Base-by-base conservation (phyloP, 768 basidiomycete species). In the Pleurotus citrinopileatus region DNA sequence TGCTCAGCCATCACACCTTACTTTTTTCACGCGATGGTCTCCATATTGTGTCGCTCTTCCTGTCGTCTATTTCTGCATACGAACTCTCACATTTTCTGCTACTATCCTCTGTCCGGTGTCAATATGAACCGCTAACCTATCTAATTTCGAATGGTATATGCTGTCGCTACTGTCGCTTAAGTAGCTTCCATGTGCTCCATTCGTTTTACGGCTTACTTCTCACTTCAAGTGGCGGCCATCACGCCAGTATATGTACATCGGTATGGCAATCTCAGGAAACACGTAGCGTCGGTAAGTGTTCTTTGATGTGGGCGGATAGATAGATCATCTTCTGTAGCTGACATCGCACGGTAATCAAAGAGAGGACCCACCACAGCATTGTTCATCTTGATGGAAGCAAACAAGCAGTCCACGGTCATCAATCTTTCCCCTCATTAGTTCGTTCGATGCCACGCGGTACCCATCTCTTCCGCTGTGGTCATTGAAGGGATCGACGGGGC, bases 281-380 rank as follows among this genome's bases (percentile, higher is more conserved):
- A 25, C 23, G 15, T 4, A 23, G 15, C 47, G 19, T 22, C 25
- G 47, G 27, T 36, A 37, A 17, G n/a, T 51, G 34, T 17, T 36
- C 28, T n/a, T 20, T 51, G 48, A 22, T 19, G 23, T 36, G 12
- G 28, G n/a, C 6, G 27, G 26, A 32, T 22, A 28, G 32, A 19
- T 47, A 27, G 13, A 17, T 28, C 32, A 19, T 20, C 20, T 36
- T 37, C 38, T 19, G n/a, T 37, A 51, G 45, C 15, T 51, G 22
- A n/a, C 34, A 51, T 38, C 48, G 34, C 48, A 51, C 34, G 48
- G 29, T 47, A 26, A 47, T 47, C 45, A 47, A 47, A 20, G 34
- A 51, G 27, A 51, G 48, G 48, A 26, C n/a, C 34, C 22, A 29
- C 34, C 19, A 23, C 48, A 10, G 32, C 19, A 13, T 32, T 15